Evolutionary conservation across 2,329 filamentous ascomycete genomes (phyloP).

Genomic region (Orbilia ellipsospora): DNA sequence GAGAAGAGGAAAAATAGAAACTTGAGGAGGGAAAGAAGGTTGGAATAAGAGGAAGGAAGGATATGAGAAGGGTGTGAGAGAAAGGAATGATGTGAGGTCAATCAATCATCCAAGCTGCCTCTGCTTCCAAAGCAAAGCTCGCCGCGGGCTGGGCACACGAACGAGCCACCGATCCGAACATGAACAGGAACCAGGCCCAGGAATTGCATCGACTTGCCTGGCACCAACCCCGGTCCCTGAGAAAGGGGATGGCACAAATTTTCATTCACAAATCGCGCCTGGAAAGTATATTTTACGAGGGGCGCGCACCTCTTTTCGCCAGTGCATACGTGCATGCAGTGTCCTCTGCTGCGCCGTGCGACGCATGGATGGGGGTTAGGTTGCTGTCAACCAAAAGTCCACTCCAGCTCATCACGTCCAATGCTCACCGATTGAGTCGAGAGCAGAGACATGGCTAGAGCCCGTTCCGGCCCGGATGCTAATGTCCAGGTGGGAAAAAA

Average conservation of each 20-base stretch:
- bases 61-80: constrained; percentile 1
- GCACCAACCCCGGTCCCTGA: constrained; percentile 35
- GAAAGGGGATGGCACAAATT: constrained; percentile 51
- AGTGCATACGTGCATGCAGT: neutral
- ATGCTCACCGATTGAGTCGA: neutral
- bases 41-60: constrained; percentile 50
- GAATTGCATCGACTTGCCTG: constrained; percentile 12
- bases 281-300: constrained; percentile 28
- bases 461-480: constrained; percentile 52
- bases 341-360: neutral
- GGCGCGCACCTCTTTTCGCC: constrained; percentile 4
- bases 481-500: constrained; percentile 16
- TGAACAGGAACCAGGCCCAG: constrained; percentile 38
- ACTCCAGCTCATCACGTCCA: constrained; percentile 24
- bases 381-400: constrained; percentile 22
- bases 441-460: constrained; percentile 18
- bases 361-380: neutral
- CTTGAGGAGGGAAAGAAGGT: constrained; percentile 48
- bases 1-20: constrained; percentile 47
- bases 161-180: constrained; percentile 5
- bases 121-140: constrained; percentile 30
- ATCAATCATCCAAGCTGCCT: constrained; percentile 27
- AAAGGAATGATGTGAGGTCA: neutral
- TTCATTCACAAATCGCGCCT: constrained; percentile 30
- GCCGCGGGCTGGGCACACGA: neutral